Conservation (phyloP, 2,329 filamentous ascomycete species). For the Alternaria longipes region DNA sequence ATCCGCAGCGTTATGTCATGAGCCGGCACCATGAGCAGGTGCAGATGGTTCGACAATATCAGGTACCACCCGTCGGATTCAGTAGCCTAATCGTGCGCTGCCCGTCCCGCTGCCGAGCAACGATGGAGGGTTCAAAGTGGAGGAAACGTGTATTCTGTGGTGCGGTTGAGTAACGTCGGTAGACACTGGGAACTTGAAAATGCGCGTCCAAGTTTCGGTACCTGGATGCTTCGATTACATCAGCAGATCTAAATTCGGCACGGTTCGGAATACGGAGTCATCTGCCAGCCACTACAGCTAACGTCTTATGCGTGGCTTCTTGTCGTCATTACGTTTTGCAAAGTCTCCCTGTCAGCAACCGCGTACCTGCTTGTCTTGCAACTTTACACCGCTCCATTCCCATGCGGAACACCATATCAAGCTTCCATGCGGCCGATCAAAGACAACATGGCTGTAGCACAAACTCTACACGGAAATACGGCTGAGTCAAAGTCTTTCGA, state of each 20-base stretch:
- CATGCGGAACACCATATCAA: background rate
- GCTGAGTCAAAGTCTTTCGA: constrained; percentile 23
- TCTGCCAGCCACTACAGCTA: background rate
- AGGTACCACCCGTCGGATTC: constrained; percentile 4
- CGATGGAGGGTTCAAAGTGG: background rate
- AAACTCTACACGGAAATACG: constrained; percentile 8
- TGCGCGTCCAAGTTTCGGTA: background rate
- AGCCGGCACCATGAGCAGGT: background rate
- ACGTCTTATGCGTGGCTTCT: background rate
- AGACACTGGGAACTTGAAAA: background rate
- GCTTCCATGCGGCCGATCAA: constrained; percentile 8
- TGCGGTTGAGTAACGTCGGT: background rate
- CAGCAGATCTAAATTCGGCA: background rate
- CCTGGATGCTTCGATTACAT: background rate
- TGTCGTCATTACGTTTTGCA: background rate
- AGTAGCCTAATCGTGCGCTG: constrained; percentile 5
- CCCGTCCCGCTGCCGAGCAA: background rate
- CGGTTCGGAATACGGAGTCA: background rate
- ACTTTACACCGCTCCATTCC: background rate
- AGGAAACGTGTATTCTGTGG: constrained; percentile 1
- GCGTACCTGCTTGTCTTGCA: constrained; percentile 6
- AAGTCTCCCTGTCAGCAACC: background rate
- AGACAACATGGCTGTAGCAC: constrained; percentile 15
- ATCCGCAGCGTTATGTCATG: constrained; percentile 1
- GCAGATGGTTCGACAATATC: background rate